phyloP scores from a whole-genome alignment of 75 land plant species.

The Cunninghamia lanceolata region DNA sequence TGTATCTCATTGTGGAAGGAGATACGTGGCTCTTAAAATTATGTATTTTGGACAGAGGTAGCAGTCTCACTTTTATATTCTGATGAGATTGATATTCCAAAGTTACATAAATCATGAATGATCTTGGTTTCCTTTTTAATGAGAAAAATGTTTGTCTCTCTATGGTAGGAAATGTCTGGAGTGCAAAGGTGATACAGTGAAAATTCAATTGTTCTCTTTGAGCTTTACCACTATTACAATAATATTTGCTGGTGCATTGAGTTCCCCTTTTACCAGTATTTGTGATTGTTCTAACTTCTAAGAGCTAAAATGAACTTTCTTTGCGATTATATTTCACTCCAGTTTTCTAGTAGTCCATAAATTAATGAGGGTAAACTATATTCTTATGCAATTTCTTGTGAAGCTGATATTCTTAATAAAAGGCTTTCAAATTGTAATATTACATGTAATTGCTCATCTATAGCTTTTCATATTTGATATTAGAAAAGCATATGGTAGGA shows the following conservation, averaged over 20 bases:
- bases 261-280: neutral
- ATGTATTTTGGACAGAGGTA: conserved; percentile 12
- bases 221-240: neutral
- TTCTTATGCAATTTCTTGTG: neutral
- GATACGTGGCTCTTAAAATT: conserved; percentile 9
- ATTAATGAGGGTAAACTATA: neutral
- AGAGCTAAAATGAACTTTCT: neutral
- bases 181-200: neutral
- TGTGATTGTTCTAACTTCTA: neutral
- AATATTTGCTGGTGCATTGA: neutral
- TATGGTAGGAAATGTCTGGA: neutral
- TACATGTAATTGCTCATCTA: neutral
- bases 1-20: conserved; percentile 12
- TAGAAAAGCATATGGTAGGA: neutral
- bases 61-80: neutral
- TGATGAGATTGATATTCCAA: neutral
- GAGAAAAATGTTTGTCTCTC: neutral
- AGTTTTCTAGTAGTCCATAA: neutral
- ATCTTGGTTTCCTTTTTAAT: neutral
- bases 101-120: neutral
- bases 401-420: neutral
- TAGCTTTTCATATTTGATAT: neutral
- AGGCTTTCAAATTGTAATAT: neutral
- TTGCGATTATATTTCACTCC: neutral
- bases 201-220: neutral